Conservation (phyloP, 2,329 filamentous ascomycete species). For the Colletotrichum gigasporum region DNA sequence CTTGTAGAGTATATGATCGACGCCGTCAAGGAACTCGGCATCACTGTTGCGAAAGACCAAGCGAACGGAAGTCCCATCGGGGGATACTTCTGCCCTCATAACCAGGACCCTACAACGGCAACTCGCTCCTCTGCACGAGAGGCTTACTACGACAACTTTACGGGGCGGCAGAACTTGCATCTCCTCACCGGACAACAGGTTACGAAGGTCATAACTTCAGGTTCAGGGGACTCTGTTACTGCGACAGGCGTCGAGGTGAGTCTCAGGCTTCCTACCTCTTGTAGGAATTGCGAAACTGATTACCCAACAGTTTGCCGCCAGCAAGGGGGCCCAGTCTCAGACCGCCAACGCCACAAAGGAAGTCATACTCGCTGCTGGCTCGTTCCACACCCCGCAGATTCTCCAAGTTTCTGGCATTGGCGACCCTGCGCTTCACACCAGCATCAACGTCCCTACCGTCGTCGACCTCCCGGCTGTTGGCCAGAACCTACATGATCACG, state of each 20-base stretch:
- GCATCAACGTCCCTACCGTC: conserved; percentile 24
- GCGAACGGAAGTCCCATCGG: conserved; percentile 32
- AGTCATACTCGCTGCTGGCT: conserved; percentile 52
- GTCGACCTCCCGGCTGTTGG: conserved; percentile 31
- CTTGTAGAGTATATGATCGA: conserved; percentile 31
- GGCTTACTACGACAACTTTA: conserved; percentile 38
- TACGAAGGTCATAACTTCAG: conserved; percentile 35
- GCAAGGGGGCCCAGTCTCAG: neutral
- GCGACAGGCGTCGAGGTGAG: conserved; percentile 33
- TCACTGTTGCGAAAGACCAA: conserved; percentile 29
- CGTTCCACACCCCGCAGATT: conserved; percentile 52
- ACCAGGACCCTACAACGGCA: conserved; percentile 36
- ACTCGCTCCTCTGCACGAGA: conserved; percentile 40
- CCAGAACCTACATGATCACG: conserved; percentile 33
- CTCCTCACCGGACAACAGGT: conserved; percentile 40
- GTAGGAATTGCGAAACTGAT: neutral
- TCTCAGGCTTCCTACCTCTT: too few relatives aligned
- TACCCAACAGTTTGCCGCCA: conserved; percentile 7
- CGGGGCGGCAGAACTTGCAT: conserved; percentile 37
- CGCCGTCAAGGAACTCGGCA: conserved; percentile 34
- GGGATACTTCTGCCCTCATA: conserved; percentile 36
- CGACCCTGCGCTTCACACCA: conserved; percentile 16
- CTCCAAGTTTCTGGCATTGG: conserved; percentile 62
- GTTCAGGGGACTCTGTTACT: conserved; percentile 14
- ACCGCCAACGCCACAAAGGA: conserved; percentile 41